phyloP scores from a whole-genome alignment of 495 filamentous ascomycete species.

The Rusavskia elegans region DNA sequence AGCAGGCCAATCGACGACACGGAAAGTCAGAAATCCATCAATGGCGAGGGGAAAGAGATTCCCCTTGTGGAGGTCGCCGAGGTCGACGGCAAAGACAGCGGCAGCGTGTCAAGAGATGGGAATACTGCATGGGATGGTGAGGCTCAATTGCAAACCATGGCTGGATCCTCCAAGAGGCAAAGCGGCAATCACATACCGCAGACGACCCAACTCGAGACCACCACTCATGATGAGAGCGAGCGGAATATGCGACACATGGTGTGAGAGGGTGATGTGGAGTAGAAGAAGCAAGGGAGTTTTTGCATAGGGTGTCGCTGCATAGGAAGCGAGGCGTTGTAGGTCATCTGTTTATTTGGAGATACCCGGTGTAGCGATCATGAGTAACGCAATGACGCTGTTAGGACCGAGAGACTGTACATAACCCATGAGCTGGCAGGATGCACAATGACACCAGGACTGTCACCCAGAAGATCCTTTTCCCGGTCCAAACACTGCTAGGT shows the following conservation, averaged over 20 bases:
- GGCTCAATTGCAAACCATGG: not conserved
- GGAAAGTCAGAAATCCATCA: not conserved
- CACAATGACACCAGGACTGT: too few relatives aligned
- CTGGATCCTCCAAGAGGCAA: not conserved
- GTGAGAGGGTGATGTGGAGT: too few relatives aligned
- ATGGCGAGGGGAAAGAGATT: conserved; percentile 6
- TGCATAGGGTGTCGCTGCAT: not conserved
- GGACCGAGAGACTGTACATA: too few relatives aligned
- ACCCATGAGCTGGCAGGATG: too few relatives aligned
- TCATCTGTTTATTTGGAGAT: not conserved
- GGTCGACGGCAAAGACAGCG: not conserved
- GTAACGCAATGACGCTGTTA: too few relatives aligned
- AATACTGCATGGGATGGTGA: not conserved
- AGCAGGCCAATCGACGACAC: not conserved
- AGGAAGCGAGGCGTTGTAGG: not conserved
- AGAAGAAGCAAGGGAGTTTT: too few relatives aligned
- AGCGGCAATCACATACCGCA: not conserved
- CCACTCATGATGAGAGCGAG: not conserved
- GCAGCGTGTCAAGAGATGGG: not conserved
- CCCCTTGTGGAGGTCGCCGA: conserved; percentile 1
- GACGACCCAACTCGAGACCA: not conserved
- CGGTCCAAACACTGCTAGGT: too few relatives aligned
- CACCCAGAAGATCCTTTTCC: too few relatives aligned
- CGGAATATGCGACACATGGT: not conserved
- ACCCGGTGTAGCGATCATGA: too few relatives aligned